phyloP scores from a whole-genome alignment of 441 rosid species.

The Croton setiger region DNA sequence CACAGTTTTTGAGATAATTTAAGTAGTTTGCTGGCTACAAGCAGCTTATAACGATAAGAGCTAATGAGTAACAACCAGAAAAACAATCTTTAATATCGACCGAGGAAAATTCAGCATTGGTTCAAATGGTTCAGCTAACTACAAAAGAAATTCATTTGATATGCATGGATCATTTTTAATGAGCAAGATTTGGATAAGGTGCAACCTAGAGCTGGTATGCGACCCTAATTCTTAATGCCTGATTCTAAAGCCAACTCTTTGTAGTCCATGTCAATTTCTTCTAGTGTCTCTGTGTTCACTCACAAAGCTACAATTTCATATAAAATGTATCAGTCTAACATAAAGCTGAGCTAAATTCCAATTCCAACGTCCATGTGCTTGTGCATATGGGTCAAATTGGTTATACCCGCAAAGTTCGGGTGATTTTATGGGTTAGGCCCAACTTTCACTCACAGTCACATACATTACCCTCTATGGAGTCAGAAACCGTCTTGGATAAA shows the following conservation, averaged over 20 bases:
- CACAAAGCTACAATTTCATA: slow-evolving; percentile 60
- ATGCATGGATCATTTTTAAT: slow-evolving; percentile 44
- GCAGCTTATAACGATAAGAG: too few relatives aligned
- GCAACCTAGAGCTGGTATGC: slow-evolving; percentile 85
- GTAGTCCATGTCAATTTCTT: slow-evolving; percentile 96
- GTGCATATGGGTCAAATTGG: background rate
- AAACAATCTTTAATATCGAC: too few relatives aligned
- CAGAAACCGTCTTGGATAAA: too few relatives aligned
- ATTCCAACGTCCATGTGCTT: background rate
- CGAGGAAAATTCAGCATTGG: too few relatives aligned
- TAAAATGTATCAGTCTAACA: background rate
- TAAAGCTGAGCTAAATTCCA: background rate
- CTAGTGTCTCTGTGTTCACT: slow-evolving; percentile 98
- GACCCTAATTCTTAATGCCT: slow-evolving; percentile 87
- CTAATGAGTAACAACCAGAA: too few relatives aligned
- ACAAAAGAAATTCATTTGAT: background rate
- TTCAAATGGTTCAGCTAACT: background rate
- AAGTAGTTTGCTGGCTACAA: too few relatives aligned
- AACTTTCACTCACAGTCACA: too few relatives aligned
- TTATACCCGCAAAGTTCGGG: too few relatives aligned
- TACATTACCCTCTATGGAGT: too few relatives aligned
- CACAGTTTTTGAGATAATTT: too few relatives aligned
- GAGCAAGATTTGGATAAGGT: slow-evolving; percentile 75
- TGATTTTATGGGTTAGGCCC: too few relatives aligned
- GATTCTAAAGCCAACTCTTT: slow-evolving; percentile 80